Evolutionary conservation across 2,329 filamentous ascomycete genomes (phyloP).

Genomic region (Rutstroemia sp.): DNA sequence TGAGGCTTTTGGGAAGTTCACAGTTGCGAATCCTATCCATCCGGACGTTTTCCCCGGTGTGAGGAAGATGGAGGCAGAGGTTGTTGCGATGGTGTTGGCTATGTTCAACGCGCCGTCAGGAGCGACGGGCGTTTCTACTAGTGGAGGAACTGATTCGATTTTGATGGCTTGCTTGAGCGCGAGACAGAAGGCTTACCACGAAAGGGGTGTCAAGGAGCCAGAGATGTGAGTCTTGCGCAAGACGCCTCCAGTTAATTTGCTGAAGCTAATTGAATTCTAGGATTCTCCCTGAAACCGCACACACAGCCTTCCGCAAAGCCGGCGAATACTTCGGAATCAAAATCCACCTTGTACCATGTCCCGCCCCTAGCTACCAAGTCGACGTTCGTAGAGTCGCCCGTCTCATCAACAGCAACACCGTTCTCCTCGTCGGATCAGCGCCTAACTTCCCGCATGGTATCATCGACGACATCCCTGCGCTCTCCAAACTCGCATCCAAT

Average conservation of each 20-base stretch:
- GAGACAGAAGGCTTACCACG: slow-evolving; percentile 77
- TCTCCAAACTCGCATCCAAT: slow-evolving; percentile 75
- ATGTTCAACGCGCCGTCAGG: slow-evolving; percentile 86
- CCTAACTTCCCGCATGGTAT: slow-evolving; percentile 98
- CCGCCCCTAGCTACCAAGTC: slow-evolving; percentile 78
- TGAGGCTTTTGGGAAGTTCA: slow-evolving; percentile 89
- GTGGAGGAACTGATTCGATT: slow-evolving; percentile 93
- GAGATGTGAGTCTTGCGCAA: slow-evolving; percentile 63
- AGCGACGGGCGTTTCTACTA: slow-evolving; percentile 81
- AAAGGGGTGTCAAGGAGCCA: slow-evolving; percentile 83
- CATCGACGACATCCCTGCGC: slow-evolving; percentile 83
- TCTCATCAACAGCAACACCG: slow-evolving; percentile 87
- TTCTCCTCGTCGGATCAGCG: slow-evolving; percentile 87
- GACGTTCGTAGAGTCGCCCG: slow-evolving; percentile 70
- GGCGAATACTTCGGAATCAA: slow-evolving; percentile 96
- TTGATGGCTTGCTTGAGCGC: slow-evolving; percentile 90
- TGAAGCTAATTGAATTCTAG: slow-evolving; percentile 36
- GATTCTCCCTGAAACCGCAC: slow-evolving; percentile 89
- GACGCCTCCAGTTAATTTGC: slow-evolving; percentile 12
- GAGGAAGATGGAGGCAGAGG: slow-evolving; percentile 97
- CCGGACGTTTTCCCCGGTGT: slow-evolving; percentile 97
- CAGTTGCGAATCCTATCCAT: slow-evolving; percentile 92
- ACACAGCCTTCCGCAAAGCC: slow-evolving; percentile 95
- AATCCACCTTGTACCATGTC: slow-evolving; percentile 79
- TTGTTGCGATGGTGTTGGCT: slow-evolving; percentile 88